Evolutionary conservation across 768 basidiomycete genomes (phyloP), one percentile per base, ranked within the genome.

Genomic region (Tricholoma sp.): DNA sequence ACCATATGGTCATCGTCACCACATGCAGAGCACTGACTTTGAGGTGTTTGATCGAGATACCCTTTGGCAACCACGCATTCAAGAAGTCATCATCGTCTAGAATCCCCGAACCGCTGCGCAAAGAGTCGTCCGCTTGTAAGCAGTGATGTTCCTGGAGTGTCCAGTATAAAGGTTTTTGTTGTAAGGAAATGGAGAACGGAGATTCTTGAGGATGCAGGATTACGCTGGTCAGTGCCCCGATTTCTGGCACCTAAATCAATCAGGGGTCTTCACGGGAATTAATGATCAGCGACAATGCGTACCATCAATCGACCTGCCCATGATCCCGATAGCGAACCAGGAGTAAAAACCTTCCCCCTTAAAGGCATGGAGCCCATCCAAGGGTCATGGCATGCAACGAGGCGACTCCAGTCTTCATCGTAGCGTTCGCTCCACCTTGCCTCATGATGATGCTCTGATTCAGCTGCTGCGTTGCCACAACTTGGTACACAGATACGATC

Each of bases 271-370:
- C 45, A 28, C 28, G 45, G 6, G 5, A 7, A 15, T 15, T 28
- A 4, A 4, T 18, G 24, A 24, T 13, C n/a, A 5, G 39, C 12
- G 31, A 47, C 20, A 6, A 20, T 17, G 61, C 76, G 42, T 64
- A 80, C 82, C 59, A 77, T 53, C 39, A 76, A 72, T 50, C 74
- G 76, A 11, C 81, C 81, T 20, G 66, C 69, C 80, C 80, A 82
- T 10, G 65, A 66, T 29, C 80, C 82, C 37, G 64, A 61, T 10
- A 81, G 51, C 3, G 74, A 67, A 20, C 81, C 82, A 18, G 71
- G 68, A n/a, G 66, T 64, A 58, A 75, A 80, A 18, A 80, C 71
- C 2, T 67, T 59, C 18, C 77, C 76, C 57, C 74, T 72, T 29
- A 78, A 61, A 11, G 75, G 71, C n/a, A 66, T 64, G 41, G 71